These are phyloP conservation scores for Zarea fungicola DNA, from an alignment of 2,329 filamentous ascomycete genomes.

Conservation along the genomic window DNA sequence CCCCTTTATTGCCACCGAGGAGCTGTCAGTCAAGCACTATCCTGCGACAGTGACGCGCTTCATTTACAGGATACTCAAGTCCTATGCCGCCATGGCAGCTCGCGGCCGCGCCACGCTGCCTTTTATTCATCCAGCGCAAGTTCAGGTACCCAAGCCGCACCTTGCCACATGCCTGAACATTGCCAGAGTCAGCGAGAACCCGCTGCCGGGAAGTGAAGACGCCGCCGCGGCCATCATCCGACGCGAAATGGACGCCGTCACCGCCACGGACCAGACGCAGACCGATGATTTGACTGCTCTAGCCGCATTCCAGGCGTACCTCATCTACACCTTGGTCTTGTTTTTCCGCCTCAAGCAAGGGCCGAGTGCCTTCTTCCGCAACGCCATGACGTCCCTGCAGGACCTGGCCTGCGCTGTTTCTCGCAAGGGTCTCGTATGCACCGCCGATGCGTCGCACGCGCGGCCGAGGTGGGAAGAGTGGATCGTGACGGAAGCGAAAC, in stretches of 20 bases:
- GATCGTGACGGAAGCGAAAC: constrained; percentile 48
- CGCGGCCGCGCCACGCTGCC: background rate
- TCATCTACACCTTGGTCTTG: constrained; percentile 46
- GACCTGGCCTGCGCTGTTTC: constrained; percentile 39
- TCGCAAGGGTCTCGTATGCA: constrained; percentile 38
- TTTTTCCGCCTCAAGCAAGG: constrained; percentile 34
- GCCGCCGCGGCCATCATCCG: background rate
- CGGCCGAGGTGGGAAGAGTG: constrained; percentile 48
- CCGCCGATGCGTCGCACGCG: constrained; percentile 31
- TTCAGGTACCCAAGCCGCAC: background rate
- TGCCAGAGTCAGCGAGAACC: constrained; percentile 1
- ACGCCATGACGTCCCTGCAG: constrained; percentile 45
- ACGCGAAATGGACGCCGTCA: constrained; percentile 6
- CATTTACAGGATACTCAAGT: constrained; percentile 5
- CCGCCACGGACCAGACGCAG: background rate
- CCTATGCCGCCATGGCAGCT: constrained; percentile 9
- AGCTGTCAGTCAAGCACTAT: constrained; percentile 2
- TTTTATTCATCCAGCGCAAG: background rate
- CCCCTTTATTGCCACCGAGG: background rate
- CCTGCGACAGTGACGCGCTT: constrained; percentile 1
- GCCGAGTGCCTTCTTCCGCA: constrained; percentile 29
- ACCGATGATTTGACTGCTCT: constrained; percentile 23
- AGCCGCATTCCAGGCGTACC: constrained; percentile 45
- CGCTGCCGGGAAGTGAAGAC: background rate
- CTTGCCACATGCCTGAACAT: constrained; percentile 7